These are phyloP conservation scores for Fragaria nilgerrensis DNA, from an alignment of 306 rosid species.

Conservation along the genomic window DNA sequence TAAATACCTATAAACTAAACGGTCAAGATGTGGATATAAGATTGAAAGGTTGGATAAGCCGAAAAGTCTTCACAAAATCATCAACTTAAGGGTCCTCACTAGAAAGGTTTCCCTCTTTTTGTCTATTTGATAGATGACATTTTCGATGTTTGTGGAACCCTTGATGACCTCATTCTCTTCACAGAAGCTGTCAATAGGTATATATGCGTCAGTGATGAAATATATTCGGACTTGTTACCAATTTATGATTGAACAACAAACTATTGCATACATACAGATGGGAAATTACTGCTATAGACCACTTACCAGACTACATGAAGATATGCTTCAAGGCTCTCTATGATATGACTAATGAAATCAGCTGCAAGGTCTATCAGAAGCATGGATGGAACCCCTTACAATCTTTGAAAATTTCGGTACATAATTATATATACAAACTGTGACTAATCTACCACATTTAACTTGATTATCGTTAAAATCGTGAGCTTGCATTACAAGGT, in stretches of 20 bases:
- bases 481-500: neutral
- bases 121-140: constrained; percentile 65
- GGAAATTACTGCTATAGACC: constrained; percentile 40
- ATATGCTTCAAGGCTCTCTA: constrained; percentile 46
- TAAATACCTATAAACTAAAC: too few relatives aligned
- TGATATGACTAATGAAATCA: constrained; percentile 50
- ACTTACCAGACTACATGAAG: constrained; percentile 55
- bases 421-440: neutral
- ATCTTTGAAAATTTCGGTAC: constrained; percentile 34
- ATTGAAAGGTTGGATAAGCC: too few relatives aligned
- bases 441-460: neutral
- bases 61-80: too few relatives aligned
- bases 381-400: constrained; percentile 51
- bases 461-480: neutral
- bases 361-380: constrained; percentile 36
- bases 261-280: constrained; percentile 38
- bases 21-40: too few relatives aligned
- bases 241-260: neutral
- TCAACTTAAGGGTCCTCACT: too few relatives aligned
- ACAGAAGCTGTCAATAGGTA: constrained; percentile 56
- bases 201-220: neutral
- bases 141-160: constrained; percentile 60
- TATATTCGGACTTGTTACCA: too few relatives aligned
- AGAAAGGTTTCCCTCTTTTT: too few relatives aligned
- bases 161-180: constrained; percentile 53